A percentile compares a stretch with the other conserved stretches of the same genome.
Conservation (phyloP, 768 basidiomycete species). For the Macrocybe gigantea region DNA sequence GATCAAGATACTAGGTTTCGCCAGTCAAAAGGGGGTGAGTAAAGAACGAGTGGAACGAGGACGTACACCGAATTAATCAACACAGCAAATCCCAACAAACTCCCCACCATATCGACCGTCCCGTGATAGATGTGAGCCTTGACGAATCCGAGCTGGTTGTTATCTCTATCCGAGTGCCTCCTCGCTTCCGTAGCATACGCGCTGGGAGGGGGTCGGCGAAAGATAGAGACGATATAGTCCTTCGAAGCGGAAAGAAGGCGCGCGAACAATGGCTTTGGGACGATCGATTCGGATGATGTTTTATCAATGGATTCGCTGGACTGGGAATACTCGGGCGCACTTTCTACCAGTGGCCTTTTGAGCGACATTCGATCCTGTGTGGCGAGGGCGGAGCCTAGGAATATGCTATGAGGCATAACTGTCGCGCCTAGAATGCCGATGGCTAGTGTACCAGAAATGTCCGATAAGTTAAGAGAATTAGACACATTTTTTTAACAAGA, state of each 20-base stretch:
- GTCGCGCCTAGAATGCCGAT: constrained; percentile 80
- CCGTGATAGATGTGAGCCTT: constrained; percentile 61
- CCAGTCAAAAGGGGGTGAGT: not conserved
- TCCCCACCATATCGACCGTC: constrained; percentile 58
- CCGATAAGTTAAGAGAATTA: not conserved
- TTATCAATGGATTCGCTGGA: not conserved
- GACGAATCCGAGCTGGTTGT: constrained; percentile 51
- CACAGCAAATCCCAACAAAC: constrained; percentile 79
- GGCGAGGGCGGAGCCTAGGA: constrained; percentile 80
- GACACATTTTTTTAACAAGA: too few relatives aligned
- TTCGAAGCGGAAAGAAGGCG: constrained; percentile 14
- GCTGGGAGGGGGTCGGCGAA: constrained; percentile 31
- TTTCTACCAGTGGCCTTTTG: constrained; percentile 6
- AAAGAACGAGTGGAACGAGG: not conserved
- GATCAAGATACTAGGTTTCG: constrained; percentile 59
- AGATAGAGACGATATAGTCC: constrained; percentile 22
- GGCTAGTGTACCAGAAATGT: constrained; percentile 26
- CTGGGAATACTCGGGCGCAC: constrained; percentile 1
- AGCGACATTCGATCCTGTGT: constrained; percentile 68
- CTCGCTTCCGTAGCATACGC: constrained; percentile 27
- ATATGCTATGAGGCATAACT: constrained; percentile 92
- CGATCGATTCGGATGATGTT: not conserved
- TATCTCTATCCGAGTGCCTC: constrained; percentile 49
- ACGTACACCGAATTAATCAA: constrained; percentile 79
- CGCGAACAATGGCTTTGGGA: not conserved